These are phyloP conservation scores for Neurospora sp. DNA, from an alignment of 495 filamentous ascomycete species.

Conservation along the genomic window DNA sequence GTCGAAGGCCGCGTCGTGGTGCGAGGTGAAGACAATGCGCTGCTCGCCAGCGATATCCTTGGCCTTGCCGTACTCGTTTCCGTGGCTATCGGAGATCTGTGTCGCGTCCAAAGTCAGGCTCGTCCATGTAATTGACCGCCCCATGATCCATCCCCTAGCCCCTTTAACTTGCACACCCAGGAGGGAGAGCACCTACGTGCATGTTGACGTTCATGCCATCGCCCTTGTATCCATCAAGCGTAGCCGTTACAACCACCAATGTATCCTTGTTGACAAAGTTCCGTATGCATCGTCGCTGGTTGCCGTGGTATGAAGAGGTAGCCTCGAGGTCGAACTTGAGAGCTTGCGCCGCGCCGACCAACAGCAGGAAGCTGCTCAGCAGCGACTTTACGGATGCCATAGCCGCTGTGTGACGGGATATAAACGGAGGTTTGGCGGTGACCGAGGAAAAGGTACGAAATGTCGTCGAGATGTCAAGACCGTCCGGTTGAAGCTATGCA, in stretches of 20 bases:
- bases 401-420: conserved; percentile 6
- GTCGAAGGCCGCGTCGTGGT: conserved; percentile 88
- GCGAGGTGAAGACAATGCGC: conserved; percentile 90
- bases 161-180: not conserved
- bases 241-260: conserved; percentile 96
- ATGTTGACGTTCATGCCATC: conserved; percentile 93
- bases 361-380: conserved; percentile 38
- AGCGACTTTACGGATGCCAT: conserved; percentile 29
- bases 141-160: not conserved
- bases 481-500: not conserved
- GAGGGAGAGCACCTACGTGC: conserved; percentile 55
- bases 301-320: conserved; percentile 46
- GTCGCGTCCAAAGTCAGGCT: not conserved
- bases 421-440: not conserved
- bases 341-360: conserved; percentile 56
- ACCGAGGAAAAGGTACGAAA: not conserved
- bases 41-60: conserved; percentile 88
- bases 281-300: conserved; percentile 73
- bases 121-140: not conserved
- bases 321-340: conserved; percentile 91
- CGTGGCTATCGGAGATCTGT: conserved; percentile 88
- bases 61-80: conserved; percentile 87
- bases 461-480: not conserved
- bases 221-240: conserved; percentile 69
- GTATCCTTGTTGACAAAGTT: conserved; percentile 93